Evolutionary conservation across 2,329 filamentous ascomycete genomes (phyloP), one percentile per base, ranked within the genome.

Genomic region (Venturia carpophila): DNA sequence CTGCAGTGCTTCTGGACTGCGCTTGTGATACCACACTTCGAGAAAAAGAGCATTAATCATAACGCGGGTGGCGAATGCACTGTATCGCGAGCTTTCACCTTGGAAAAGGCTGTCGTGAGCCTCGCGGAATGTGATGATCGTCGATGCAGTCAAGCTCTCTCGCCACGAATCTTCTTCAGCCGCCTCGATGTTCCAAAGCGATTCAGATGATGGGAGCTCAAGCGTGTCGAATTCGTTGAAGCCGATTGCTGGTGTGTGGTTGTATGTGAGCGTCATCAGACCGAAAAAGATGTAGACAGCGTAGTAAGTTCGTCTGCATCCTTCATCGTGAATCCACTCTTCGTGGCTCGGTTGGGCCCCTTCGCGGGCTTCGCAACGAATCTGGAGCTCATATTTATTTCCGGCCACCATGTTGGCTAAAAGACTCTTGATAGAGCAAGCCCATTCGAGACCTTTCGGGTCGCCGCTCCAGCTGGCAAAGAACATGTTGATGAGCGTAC

Each of bases 201-300:
- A 91, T 76, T 99, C 94, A 0, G 92, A 95, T 0, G 93, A 96
- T 1, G 94, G 94, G 65, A 99, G 83, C 74, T 94, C 89, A 61
- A 97, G 79, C 65, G 92, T 90, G 74, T 97, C 94, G 69, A 99
- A 96, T 76, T 97, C 94, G 75, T 97, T 96, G 82, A 97, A 97
- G 77, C 91, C 92, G 80, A 99, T 97, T 41, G 92, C 93, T 15
- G 94, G 94, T 0, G 93, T 97, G 78, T 97, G 94, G 75, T 97
- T 97, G 83, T 95, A 99, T 0, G 93, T 95, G 76, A 99, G 77
- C 0, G 94, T 97, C 71, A 97, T 79, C 72, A 97, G 83, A 65
- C 94, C 94, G 73, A 97, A 97, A 84, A 97, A 97, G 76, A 97
- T 96, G 80, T 97, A 99, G 67, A 97, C 94, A 0, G 94, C 93